phyloP scores from a whole-genome alignment of 192 early-diverging fungal genomes.

The Phlyctochytrium arcticum region DNA sequence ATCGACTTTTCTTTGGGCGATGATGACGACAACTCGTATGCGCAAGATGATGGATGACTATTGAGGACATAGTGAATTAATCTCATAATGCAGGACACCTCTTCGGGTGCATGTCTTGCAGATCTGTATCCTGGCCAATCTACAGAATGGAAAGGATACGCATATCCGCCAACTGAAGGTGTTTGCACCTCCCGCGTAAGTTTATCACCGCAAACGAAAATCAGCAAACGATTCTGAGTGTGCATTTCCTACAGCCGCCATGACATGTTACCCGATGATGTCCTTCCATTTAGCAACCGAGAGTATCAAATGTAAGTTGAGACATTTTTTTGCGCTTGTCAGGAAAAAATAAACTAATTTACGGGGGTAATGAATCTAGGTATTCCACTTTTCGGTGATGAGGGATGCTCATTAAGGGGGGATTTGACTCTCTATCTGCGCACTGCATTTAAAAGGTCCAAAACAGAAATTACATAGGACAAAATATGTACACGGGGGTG shows the following conservation, averaged over 20 bases:
- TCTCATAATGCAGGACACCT: constrained; percentile 32
- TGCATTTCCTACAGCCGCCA: constrained; percentile 15
- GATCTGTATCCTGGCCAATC: constrained; percentile 64
- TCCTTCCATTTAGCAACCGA: constrained; percentile 41
- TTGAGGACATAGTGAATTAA: no score
- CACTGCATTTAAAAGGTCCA: no score
- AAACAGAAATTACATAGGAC: no score
- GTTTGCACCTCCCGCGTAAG: constrained; percentile 54
- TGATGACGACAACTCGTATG: constrained; percentile 18
- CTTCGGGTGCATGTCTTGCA: constrained; percentile 65
- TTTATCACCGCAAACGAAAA: no score
- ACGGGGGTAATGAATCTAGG: no score
- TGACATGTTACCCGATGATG: constrained; percentile 32
- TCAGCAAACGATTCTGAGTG: background rate
- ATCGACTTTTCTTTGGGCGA: constrained; percentile 54
- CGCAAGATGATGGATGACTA: no score
- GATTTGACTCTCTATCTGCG: no score
- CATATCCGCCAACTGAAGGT: constrained; percentile 75
- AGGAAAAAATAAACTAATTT: no score
- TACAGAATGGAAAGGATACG: constrained; percentile 79
- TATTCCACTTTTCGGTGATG: constrained; percentile 31
- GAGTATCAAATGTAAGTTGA: constrained; percentile 42
- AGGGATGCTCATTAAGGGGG: no score
- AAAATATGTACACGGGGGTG: no score
- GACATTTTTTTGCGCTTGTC: no score